Percentiles rank a stretch among this genome's conserved stretches.
Conservation (phyloP, 2,329 filamentous ascomycete species). For the Neonectria sp. region DNA sequence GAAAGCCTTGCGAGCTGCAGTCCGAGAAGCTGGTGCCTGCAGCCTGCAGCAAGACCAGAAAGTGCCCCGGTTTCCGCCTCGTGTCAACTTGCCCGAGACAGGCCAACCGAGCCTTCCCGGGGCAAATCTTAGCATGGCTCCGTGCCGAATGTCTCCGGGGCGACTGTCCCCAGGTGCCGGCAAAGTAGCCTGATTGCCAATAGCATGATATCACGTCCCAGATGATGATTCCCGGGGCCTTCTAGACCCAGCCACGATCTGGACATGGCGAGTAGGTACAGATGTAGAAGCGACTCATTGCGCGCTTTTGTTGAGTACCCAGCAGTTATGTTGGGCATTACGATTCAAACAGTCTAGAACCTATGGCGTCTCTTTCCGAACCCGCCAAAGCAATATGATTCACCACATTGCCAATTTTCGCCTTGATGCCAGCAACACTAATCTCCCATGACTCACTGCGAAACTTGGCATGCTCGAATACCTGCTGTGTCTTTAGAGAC, state of each 20-base stretch:
- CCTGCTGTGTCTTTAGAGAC: slow-evolving; percentile 44
- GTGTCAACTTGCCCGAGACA: neutral
- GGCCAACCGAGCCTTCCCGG: neutral
- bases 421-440: slow-evolving; percentile 74
- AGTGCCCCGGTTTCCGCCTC: neutral
- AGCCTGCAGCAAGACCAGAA: too few relatives aligned
- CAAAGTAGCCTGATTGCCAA: neutral
- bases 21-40: too few relatives aligned
- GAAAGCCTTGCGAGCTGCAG: too few relatives aligned
- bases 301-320: neutral
- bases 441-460: slow-evolving; percentile 62
- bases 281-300: too few relatives aligned
- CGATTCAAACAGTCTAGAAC: slow-evolving; percentile 33
- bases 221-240: neutral
- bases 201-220: neutral
- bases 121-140: neutral
- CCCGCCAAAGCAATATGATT: slow-evolving; percentile 61
- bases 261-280: neutral
- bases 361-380: slow-evolving; percentile 12
- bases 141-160: neutral
- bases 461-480: slow-evolving; percentile 46
- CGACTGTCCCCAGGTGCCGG: neutral
- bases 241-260: neutral
- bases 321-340: slow-evolving; percentile 13
- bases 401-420: slow-evolving; percentile 82